Base-by-base conservation (phyloP, 108 stramenopile species). In the Skeletonema potamos region DNA sequence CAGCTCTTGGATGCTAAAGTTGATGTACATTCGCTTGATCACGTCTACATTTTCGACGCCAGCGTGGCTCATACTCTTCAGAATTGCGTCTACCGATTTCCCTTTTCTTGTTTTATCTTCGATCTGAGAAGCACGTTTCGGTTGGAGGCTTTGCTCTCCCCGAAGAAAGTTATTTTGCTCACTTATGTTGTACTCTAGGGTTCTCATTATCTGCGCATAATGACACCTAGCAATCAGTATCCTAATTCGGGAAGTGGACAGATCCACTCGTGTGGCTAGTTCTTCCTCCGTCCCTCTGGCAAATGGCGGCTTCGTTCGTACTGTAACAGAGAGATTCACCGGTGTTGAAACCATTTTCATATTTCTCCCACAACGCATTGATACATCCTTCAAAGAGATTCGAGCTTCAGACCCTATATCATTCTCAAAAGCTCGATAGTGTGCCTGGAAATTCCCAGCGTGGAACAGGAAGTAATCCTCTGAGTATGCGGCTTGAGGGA, bases 401-500 rank as follows among this genome's bases (percentile, higher is more conserved):
- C 67, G 51, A 0, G 84, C 78, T n/a, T 82, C 36, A 10, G 87
- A 82, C 26, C 90, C 90, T 54, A 75, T 59, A 33, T 79, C 73
- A 54, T 85, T 79, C 11, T 79, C 58, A 33, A 85, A 74, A 29
- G 87, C 72, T 60, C 37, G 65, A 68, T 85, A 92, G 33, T 86
- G 72, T 8, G 86, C 88, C 59, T 73, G 56, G 2, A 91, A 66
- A 33, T 69, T 58, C 15, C 87, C 88, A 33, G 90, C 75, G 11
- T 84, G 66, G 32, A 92, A 70, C 22, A 66, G 32, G 55, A 91
- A 85, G 54, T 74, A 72, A 4, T 83, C 78, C 51, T 79, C 67
- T 27, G 67, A 66, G 41, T 84, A 80, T 33, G 89, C 91, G 11
- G 88, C 77, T 62, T 91, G 84, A 15, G 93, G 93, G 10, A 94